Base-by-base conservation (phyloP, 1,139 yeast species). In the Pneumocystis carinii region DNA sequence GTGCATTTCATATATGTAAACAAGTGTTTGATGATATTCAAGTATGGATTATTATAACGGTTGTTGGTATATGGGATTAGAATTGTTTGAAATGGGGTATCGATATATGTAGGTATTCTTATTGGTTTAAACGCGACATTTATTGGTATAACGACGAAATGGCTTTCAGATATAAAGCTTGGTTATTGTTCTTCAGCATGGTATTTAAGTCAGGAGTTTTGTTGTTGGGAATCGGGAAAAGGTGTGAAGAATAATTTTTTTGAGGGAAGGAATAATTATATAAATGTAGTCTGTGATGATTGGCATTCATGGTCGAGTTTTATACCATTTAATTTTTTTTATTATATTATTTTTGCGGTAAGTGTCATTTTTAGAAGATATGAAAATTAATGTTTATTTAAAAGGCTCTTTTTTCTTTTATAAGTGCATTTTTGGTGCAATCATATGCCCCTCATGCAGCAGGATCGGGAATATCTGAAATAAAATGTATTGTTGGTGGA, bases 401-500 rank as follows among this genome's bases (percentile, higher is more conserved):
- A 86, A 95, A 3, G 73, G 85, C 0, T 27, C n/a, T 76, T 0
- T 83, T 90, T 71, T 86, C 94, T 0, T 74, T 78, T 12, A 69
- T 79, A 10, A 84, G 96, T 1, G 89, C 94, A 0, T 73, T 78
- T 15, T 72, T 89, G 59, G 96, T 94, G 60, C 79, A 82, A 68
- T 73, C 74, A 27, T 84, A 82, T 70, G 92, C 96, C 0, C 96
- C 96, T 0, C 80, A 85, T 64, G 98, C 98, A 0, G 95, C 98
- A 0, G 98, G 98, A 0, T 87, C 96, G 2, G 98, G 98, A 0
- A 94, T 94, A 61, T 86, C 97, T 4, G 99, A 94, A 72, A 92
- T 94, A 73, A 94, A 94, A 73, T 87, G 95, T 72, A 90, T 94
- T 68, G 90, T 92, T 1, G 86, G 95, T 0, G 99, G 99, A 0